phyloP scores from a whole-genome alignment of 2,329 filamentous ascomycete species.

The Monilinia fructigena region DNA sequence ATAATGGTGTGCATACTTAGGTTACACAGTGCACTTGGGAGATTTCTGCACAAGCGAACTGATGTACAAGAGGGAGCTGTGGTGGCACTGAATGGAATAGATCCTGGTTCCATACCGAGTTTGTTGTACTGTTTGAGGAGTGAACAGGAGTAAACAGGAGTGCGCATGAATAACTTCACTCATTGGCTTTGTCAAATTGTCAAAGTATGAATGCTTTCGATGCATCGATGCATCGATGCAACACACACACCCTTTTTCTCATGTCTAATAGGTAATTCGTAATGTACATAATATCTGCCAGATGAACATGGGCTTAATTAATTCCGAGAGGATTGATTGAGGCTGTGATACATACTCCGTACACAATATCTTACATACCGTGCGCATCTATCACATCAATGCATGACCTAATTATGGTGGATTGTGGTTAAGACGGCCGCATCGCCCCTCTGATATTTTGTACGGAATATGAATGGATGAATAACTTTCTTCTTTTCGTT shows the following conservation, averaged over 20 bases:
- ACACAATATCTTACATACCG: slow-evolving; percentile 19
- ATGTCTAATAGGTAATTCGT: too few relatives aligned
- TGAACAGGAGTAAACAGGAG: too few relatives aligned
- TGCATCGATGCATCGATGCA: background rate
- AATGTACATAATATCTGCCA: slow-evolving; percentile 5
- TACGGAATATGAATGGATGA: background rate
- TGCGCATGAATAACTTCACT: background rate
- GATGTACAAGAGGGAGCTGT: slow-evolving; percentile 7
- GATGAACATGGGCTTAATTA: slow-evolving; percentile 20
- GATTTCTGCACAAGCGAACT: slow-evolving; percentile 10
- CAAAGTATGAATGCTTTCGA: background rate
- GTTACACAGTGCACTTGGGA: slow-evolving; percentile 10
- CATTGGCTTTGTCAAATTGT: background rate
- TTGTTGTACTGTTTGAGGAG: slow-evolving; percentile 11
- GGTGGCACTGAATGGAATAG: slow-evolving; percentile 1
- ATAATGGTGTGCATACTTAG: slow-evolving; percentile 7
- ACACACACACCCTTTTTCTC: background rate
- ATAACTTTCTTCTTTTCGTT: background rate
- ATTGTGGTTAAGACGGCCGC: slow-evolving; percentile 13
- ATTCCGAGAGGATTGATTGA: slow-evolving; percentile 19
- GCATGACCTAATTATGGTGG: slow-evolving; percentile 13
- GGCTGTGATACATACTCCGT: slow-evolving; percentile 16
- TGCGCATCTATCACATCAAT: slow-evolving; percentile 8
- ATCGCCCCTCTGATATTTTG: background rate
- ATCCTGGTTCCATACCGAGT: slow-evolving; percentile 10